Evolutionary conservation across 345 rosid genomes (phyloP).

Genomic region (Brassica incana): DNA sequence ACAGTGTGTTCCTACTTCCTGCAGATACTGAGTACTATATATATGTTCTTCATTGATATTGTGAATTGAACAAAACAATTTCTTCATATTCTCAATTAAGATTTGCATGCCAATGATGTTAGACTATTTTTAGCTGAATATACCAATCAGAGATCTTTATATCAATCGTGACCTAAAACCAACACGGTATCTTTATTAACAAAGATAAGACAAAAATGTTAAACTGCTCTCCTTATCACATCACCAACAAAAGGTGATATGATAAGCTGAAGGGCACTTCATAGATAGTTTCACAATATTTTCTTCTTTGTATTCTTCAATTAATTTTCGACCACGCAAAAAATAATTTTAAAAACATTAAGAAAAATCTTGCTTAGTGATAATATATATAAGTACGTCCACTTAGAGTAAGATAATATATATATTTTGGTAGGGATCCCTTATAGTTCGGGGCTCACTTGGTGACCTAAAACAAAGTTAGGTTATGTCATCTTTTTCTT

Average conservation of each 20-base stretch:
- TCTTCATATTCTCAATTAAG: neutral
- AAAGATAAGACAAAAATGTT: constrained; percentile 27
- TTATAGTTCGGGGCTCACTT: constrained; percentile 27
- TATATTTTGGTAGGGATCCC: constrained; percentile 33
- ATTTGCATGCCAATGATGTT: neutral
- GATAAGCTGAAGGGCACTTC: constrained; percentile 38
- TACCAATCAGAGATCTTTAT: constrained; percentile 5
- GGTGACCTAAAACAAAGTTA: constrained; percentile 43
- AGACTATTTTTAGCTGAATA: neutral
- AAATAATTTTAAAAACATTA: neutral
- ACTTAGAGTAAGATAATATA: constrained; percentile 32
- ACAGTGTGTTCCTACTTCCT: too few relatives aligned
- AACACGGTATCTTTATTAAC: constrained; percentile 20
- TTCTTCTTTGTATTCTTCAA: neutral
- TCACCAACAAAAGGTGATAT: constrained; percentile 28
- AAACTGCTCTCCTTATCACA: constrained; percentile 41
- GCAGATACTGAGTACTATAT: too few relatives aligned
- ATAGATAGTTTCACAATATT: neutral
- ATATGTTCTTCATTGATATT: neutral
- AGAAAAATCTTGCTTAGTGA: constrained; percentile 18
- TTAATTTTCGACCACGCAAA: constrained; percentile 25
- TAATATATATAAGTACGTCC: constrained; percentile 34
- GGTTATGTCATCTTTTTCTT: constrained; percentile 35
- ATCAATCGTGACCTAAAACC: constrained; percentile 37
- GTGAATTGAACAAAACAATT: neutral